These are phyloP conservation scores for Candida xiaguanensis DNA, from an alignment of 805 yeast genomes.

Conservation along the genomic window DNA sequence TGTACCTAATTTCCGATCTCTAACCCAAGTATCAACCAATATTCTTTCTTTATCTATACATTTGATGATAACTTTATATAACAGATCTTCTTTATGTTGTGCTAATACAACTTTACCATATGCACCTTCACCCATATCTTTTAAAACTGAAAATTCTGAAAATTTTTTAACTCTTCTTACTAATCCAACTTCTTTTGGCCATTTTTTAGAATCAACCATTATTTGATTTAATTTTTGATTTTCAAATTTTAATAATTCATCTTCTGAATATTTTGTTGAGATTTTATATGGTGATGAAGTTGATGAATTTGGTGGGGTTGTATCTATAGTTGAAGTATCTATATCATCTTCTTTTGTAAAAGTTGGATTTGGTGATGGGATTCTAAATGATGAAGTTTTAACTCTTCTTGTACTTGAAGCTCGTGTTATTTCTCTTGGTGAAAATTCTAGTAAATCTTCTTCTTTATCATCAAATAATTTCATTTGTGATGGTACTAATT, in stretches of 20 bases:
- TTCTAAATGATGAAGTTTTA: constrained; percentile 9
- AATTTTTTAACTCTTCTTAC: constrained; percentile 68
- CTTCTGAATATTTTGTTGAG: constrained; percentile 30
- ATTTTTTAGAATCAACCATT: constrained; percentile 33
- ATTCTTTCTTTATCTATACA: constrained; percentile 90
- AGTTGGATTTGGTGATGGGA: constrained; percentile 7
- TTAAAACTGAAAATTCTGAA: constrained; percentile 64
- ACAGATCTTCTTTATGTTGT: constrained; percentile 57
- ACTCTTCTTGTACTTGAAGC: constrained; percentile 30
- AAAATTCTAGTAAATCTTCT: constrained; percentile 8
- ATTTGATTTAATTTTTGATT: constrained; percentile 39
- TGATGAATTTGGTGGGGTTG: constrained; percentile 3
- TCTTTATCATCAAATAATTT: constrained; percentile 35
- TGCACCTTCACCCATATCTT: constrained; percentile 93
- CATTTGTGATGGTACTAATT: constrained; percentile 52
- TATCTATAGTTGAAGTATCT: constrained; percentile 2
- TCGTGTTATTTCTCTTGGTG: constrained; percentile 20
- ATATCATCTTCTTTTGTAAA: constrained; percentile 1
- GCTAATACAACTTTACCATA: constrained; percentile 91
- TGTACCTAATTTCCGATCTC: constrained; percentile 87
- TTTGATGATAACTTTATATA: constrained; percentile 73
- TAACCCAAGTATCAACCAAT: constrained; percentile 94
- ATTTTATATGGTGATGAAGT: constrained; percentile 10
- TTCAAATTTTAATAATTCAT: constrained; percentile 44
- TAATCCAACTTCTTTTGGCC: constrained; percentile 58